Base-by-base conservation (phyloP, 75 land plant species). In the Selaginella moellendorffii region DNA sequence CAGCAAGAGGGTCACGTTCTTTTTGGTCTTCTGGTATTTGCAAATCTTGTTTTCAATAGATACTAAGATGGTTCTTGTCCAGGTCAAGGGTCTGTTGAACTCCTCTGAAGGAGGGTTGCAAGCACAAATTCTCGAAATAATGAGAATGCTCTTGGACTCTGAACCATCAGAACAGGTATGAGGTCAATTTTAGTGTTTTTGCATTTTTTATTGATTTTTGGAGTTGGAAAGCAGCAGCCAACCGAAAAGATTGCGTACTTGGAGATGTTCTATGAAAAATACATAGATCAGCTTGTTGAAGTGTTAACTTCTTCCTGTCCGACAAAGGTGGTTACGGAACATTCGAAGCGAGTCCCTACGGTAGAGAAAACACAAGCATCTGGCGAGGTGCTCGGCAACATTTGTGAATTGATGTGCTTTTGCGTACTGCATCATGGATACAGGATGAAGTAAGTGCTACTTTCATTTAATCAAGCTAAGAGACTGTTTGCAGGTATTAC, bases 381-480 rank as follows among this genome's bases (percentile, higher is more conserved):
- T 61, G 79, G 93, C 59, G 97, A 92, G 70, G 85, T 88, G 29
- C 69, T 92, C 27, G 77, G 68, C 28, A 88, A 81, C 71, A 88
- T 92, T 53, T 88, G 96, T 67, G 97, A 92, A 61, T 77, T 92
- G 25, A 76, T 92, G 42, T 88, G 97, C 76, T 92, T 81, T 65
- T 92, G 95, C 76, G 89, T 92, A 29, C 67, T 76, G 53, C 95
- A 88, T 67, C 95, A 92, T 79, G 78, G 90, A 22, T 78, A 77
- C 71, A 79, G 86, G 63, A 83, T 88, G 71, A 88, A 85, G 97
- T 92, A 81, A 82, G 46, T 36, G 46, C 14, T 5, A 36, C 46
- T 5, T 14, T 5, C 46, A 36, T 36, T 36, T 36, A 36, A 36
- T 36, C 14, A 36, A 14, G 5, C 46, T 36, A 36, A 5, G 46